phyloP scores from a whole-genome alignment of 306 rosid species.

The Acacia crassicarpa region DNA sequence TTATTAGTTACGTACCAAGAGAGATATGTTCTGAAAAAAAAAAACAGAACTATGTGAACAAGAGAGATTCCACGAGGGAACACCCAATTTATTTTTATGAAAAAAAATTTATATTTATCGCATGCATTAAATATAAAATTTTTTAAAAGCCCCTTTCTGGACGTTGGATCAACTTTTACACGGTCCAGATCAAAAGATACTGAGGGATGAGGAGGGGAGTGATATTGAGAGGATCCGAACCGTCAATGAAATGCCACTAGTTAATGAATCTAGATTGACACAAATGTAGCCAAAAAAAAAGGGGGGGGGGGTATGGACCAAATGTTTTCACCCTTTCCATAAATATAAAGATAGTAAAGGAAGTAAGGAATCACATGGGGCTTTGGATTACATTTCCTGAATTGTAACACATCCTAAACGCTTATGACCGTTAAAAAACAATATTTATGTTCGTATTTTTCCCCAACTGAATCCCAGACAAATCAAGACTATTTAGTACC shows the following conservation, averaged over 20 bases:
- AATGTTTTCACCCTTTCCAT: neutral
- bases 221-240: no score
- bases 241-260: neutral
- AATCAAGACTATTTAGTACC: neutral
- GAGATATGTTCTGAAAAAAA: no score
- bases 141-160: no score
- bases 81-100: neutral
- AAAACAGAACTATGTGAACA: no score
- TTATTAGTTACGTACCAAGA: no score
- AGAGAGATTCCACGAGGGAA: neutral
- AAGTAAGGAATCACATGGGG: neutral
- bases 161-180: no score
- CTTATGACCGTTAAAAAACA: neutral
- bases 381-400: neutral
- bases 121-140: no score
- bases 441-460: slow-evolving; percentile 1
- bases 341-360: neutral
- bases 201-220: no score
- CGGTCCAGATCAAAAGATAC: no score
- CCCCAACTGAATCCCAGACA: neutral
- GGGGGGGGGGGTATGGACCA: neutral
- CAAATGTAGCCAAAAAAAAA: neutral
- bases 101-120: no score
- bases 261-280: neutral
- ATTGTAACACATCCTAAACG: neutral